Percentiles rank a stretch among this genome's conserved stretches.
These are phyloP conservation scores for Paraleonurus japonicus DNA, from an alignment of 257 asterid genomes.

Conservation along the genomic window DNA sequence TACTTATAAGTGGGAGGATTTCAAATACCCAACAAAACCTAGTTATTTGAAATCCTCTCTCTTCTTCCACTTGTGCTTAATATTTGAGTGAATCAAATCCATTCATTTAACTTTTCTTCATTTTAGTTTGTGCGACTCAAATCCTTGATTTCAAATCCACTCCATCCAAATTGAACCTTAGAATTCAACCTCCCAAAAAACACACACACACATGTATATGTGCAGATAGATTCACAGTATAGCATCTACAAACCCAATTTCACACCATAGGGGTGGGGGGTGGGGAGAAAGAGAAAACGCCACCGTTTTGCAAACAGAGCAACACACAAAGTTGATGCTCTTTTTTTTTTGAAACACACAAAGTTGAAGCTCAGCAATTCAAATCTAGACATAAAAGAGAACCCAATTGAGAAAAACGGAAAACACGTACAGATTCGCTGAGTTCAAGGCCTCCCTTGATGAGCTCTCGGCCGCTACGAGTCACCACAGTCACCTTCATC, in stretches of 20 bases:
- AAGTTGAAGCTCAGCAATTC: not conserved
- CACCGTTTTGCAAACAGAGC: not conserved
- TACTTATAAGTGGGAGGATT: too few species aligned
- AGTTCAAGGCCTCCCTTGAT: slow-evolving; percentile 81
- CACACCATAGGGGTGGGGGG: not conserved
- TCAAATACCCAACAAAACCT: too few species aligned
- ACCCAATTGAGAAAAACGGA: slow-evolving; percentile 14
- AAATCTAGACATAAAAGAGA: slow-evolving; percentile 8
- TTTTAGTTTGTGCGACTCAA: too few species aligned
- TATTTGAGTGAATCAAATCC: too few species aligned
- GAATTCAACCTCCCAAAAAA: too few species aligned
- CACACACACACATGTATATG: not conserved
- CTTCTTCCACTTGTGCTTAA: too few species aligned
- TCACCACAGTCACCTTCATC: slow-evolving; percentile 75
- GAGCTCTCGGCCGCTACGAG: slow-evolving; percentile 91
- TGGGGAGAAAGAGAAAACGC: not conserved
- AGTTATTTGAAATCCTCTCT: too few species aligned
- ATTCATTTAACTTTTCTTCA: too few species aligned
- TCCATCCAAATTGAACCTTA: too few species aligned
- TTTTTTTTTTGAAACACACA: too few species aligned
- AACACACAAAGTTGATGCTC: not conserved
- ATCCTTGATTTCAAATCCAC: too few species aligned
- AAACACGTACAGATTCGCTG: slow-evolving; percentile 55
- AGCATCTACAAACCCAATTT: not conserved
- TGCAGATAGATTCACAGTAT: not conserved